Percentiles rank a stretch among this genome's conserved stretches.
Evolutionary conservation across 805 yeast species (phyloP).

Genomic region (Zygosaccharomyces lentus): DNA sequence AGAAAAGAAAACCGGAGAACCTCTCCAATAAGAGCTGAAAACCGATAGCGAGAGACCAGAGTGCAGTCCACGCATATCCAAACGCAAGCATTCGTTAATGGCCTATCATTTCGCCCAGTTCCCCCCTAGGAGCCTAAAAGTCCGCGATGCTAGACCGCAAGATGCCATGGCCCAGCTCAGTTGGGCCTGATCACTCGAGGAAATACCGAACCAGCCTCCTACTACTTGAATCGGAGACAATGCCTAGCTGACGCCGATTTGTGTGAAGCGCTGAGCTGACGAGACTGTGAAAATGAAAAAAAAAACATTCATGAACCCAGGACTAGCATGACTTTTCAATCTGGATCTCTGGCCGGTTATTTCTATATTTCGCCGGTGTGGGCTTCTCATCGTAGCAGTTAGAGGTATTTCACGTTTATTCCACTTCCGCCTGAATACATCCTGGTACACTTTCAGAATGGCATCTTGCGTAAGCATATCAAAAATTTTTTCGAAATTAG

Average conservation of each 20-base stretch:
- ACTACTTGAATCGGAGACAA: constrained; percentile 11
- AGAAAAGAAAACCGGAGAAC: not conserved
- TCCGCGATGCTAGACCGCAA: constrained; percentile 39
- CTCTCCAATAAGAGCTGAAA: constrained; percentile 22
- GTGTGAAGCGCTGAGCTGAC: constrained; percentile 11
- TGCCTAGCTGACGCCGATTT: constrained; percentile 14
- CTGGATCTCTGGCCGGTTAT: too few species aligned
- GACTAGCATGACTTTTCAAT: too few species aligned
- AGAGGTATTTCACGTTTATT: too few species aligned
- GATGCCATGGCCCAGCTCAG: constrained; percentile 19
- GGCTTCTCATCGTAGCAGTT: too few species aligned
- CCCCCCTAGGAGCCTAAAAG: constrained; percentile 64
- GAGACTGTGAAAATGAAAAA: constrained; percentile 8
- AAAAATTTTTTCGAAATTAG: too few species aligned
- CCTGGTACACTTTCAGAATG: too few species aligned
- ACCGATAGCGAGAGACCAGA: constrained; percentile 61
- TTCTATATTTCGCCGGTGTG: too few species aligned
- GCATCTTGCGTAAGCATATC: too few species aligned
- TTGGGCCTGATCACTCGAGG: not conserved
- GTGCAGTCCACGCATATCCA: constrained; percentile 52
- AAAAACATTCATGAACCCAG: not conserved
- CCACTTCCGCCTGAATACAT: too few species aligned
- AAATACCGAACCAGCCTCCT: constrained; percentile 5
- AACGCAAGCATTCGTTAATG: constrained; percentile 45
- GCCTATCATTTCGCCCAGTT: constrained; percentile 66